Evolutionary conservation across 2,329 filamentous ascomycete genomes (phyloP), one percentile per base, ranked within the genome.

Genomic region (Cercospora beticola): DNA sequence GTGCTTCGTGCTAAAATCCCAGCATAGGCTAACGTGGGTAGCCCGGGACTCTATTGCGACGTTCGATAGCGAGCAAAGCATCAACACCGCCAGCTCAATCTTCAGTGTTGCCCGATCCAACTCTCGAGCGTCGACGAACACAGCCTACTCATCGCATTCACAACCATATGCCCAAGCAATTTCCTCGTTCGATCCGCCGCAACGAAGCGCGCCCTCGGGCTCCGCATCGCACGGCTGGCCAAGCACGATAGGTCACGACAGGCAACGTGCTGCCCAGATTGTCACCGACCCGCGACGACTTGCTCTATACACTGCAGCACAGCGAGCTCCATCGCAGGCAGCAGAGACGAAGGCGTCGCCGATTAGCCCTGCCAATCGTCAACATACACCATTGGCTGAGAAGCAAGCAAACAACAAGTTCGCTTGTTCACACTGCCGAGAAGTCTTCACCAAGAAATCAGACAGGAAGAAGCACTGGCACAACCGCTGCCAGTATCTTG

Each of bases 51-150:
- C 65, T 2, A 21, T 59, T n/a, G 40, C 49, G 31, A 67, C 65
- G 16, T 58, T 67, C 9, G 65, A 60, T 5, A 67, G 65, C 31
- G 65, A 67, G n/a, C 57, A 23, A 26, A 67, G 65, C 64, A 49
- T 16, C 28, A 54, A 28, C 31, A 31, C 30, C 9, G 46, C 58
- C n/a, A 30, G 31, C 28, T 67, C 65, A 10, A 36, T 54, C n/a
- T 67, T 67, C 65, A 67, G 60, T 52, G 28, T 28, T 23, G 58
- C 23, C 18, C 58, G 65, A 5, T 61, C 65, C 12, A 46, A 30
- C 26, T 66, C 65, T 14, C 28, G 46, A 23, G 58, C 65, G 36
- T 66, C 65, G 14, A 62, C 40, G 12, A 59, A 62, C 46, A 66
- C 65, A 14, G 60, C 65, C n/a, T 63, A 63, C 36, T 66, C 65